These are phyloP conservation scores for Fusarium nisikadoi DNA, from an alignment of 2,329 filamentous ascomycete genomes.

Conservation along the genomic window DNA sequence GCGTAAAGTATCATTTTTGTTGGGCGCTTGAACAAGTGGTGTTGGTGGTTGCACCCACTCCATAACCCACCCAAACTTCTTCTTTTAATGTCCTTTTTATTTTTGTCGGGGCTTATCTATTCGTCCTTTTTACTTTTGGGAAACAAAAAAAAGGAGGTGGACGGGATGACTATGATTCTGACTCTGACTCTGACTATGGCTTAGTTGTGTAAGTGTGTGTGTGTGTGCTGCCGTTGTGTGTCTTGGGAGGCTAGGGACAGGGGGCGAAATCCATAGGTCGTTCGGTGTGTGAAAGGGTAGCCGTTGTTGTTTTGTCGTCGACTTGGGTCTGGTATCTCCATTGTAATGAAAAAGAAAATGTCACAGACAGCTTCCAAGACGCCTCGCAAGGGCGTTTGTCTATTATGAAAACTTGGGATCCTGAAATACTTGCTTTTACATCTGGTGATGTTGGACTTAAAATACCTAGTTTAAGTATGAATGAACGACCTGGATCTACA, in stretches of 20 bases:
- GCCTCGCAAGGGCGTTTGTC: slow-evolving; percentile 22
- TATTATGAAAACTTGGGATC: neutral
- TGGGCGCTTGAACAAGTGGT: slow-evolving; percentile 28
- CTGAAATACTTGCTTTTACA: neutral
- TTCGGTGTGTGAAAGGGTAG: slow-evolving; percentile 42
- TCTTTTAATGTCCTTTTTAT: slow-evolving; percentile 43
- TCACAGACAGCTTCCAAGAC: slow-evolving; percentile 29
- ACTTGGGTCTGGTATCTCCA: slow-evolving; percentile 38
- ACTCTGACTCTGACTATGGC: neutral
- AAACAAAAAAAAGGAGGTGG: slow-evolving; percentile 42
- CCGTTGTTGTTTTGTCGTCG: slow-evolving; percentile 40
- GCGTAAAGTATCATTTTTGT: slow-evolving; percentile 4
- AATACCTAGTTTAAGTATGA: neutral
- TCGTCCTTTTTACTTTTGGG: slow-evolving; percentile 40
- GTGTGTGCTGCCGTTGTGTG: slow-evolving; percentile 25
- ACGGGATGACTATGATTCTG: slow-evolving; percentile 20
- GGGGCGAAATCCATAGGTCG: slow-evolving; percentile 30
- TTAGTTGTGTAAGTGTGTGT: slow-evolving; percentile 34
- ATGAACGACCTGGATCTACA: neutral
- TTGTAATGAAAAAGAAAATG: slow-evolving; percentile 44
- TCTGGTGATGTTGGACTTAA: slow-evolving; percentile 2
- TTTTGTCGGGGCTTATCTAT: slow-evolving; percentile 43
- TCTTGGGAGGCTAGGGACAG: slow-evolving; percentile 23
- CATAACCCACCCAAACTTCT: slow-evolving; percentile 14
- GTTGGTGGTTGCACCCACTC: slow-evolving; percentile 19